These are phyloP conservation scores for Ganoderma meredithae DNA, from an alignment of 1,284 basidiomycete species.

Conservation along the genomic window DNA sequence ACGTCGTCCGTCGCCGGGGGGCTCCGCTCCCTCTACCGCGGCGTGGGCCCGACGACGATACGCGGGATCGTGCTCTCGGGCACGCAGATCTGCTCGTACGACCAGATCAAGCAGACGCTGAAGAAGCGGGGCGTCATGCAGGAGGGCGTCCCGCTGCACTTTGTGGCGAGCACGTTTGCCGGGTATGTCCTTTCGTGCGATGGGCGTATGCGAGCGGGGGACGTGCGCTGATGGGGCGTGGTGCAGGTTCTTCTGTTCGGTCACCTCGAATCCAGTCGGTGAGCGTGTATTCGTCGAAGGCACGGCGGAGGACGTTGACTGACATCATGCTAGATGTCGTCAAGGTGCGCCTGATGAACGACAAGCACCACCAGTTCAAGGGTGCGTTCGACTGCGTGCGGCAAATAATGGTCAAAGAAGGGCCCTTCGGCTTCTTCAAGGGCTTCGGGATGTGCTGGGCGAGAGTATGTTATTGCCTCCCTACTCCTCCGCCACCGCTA, in stretches of 20 bases:
- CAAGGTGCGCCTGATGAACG: slow-evolving; percentile 52
- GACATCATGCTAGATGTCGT: slow-evolving; percentile 42
- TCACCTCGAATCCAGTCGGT: slow-evolving; percentile 50
- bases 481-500: too few relatives aligned
- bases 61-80: slow-evolving; percentile 47
- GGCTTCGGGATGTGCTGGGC: slow-evolving; percentile 52
- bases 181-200: slow-evolving; percentile 42
- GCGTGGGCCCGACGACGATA: slow-evolving; percentile 47
- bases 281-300: slow-evolving; percentile 22
- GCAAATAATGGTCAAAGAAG: slow-evolving; percentile 43
- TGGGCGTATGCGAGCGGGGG: too few relatives aligned
- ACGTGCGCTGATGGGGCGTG: background rate
- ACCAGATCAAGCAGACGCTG: slow-evolving; percentile 48
- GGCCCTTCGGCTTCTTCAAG: slow-evolving; percentile 47
- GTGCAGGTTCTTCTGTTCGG: slow-evolving; percentile 46
- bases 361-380: slow-evolving; percentile 43
- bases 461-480: slow-evolving; percentile 43
- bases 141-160: slow-evolving; percentile 45
- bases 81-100: slow-evolving; percentile 49
- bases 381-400: slow-evolving; percentile 44
- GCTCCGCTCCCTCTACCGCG: slow-evolving; percentile 44
- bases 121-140: slow-evolving; percentile 44
- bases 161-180: slow-evolving; percentile 47
- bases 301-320: background rate
- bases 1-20: slow-evolving; percentile 37